phyloP scores from a whole-genome alignment of 2,329 filamentous ascomycete species.

The Fusarium mangiferae region DNA sequence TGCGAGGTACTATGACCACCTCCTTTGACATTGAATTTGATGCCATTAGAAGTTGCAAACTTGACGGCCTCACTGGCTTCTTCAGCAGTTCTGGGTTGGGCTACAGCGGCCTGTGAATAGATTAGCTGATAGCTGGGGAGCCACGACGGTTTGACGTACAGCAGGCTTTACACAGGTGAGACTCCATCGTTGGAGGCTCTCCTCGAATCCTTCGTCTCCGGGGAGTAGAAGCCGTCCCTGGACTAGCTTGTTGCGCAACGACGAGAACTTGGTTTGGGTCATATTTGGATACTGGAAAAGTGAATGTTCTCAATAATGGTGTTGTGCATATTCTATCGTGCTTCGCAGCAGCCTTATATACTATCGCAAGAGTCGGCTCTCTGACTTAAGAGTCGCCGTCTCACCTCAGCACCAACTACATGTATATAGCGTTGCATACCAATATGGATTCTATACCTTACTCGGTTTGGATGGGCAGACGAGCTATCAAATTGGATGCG shows the following conservation, averaged over 20 bases:
- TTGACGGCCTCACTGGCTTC: constrained; percentile 56
- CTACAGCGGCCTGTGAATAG: constrained; percentile 54
- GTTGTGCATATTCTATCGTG: background rate
- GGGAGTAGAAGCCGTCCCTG: constrained; percentile 48
- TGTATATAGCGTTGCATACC: background rate
- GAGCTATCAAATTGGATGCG: constrained; percentile 1
- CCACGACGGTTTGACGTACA: constrained; percentile 12
- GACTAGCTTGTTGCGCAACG: constrained; percentile 31
- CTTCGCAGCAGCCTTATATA: constrained; percentile 7
- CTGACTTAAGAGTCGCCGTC: background rate
- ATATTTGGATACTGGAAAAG: constrained; percentile 8
- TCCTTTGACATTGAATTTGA: constrained; percentile 64
- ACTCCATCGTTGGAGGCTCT: constrained; percentile 53
- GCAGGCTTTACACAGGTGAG: constrained; percentile 51
- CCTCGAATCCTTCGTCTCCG: constrained; percentile 47
- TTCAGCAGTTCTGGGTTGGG: constrained; percentile 52
- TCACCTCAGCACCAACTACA: constrained; percentile 4
- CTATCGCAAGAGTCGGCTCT: background rate
- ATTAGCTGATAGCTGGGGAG: background rate
- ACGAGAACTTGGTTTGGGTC: constrained; percentile 27
- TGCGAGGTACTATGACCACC: constrained; percentile 67
- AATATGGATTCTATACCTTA: background rate
- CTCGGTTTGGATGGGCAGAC: background rate
- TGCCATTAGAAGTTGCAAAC: constrained; percentile 54
- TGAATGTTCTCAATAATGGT: background rate